Base-by-base conservation (phyloP, 805 yeast genomes). In the Lachancea waltii region DNA sequence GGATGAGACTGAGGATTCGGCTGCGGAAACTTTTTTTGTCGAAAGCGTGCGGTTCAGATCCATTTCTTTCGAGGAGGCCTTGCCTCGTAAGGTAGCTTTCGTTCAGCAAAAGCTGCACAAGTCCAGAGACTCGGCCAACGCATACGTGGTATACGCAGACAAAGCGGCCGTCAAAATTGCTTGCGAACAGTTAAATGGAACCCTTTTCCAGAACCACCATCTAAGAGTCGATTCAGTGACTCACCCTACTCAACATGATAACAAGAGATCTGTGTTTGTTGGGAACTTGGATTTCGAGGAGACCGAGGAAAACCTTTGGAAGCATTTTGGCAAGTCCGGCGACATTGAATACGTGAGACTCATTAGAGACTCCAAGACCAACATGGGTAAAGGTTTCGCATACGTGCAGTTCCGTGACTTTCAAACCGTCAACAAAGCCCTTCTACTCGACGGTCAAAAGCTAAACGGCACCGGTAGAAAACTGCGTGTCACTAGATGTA, bases 361-460 rank as follows among this genome's bases (percentile, higher is more conserved):
- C 33, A 75, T 92, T 23, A 77, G 99, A 57, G 99, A 92, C 58
- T 65, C 95, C 13, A 85, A 85, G 65, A 90, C 97, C 16, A 90
- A 92, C 53, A 69, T 90, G 42, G 99, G 98, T 46, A 92, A 92
- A 65, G 99, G 99, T 5, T 89, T 92, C 65, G 98, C 95, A 5
- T 85, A 89, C 58, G 87, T 92, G 24, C 97, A 90, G 62, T 92
- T 89, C 67, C 73, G 70, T 44, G 90, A 84, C 51, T 62, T 75
- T 38, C 63, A 80, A 39, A 69, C 79, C 29, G 95, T 92, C 7
- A 78, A 79, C 45, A 83, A 85, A 56, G 97, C 96, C 1, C 62
- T 92, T 38, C 63, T 86, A 42, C 65, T 85, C 44, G 75, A 89
- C 59, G 90, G 77, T 32, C 79, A 84, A 64, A 75, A 78, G 42